Evolutionary conservation across 495 filamentous ascomycete species (phyloP).

Genomic region (Pyrenopolyporus hunteri): DNA sequence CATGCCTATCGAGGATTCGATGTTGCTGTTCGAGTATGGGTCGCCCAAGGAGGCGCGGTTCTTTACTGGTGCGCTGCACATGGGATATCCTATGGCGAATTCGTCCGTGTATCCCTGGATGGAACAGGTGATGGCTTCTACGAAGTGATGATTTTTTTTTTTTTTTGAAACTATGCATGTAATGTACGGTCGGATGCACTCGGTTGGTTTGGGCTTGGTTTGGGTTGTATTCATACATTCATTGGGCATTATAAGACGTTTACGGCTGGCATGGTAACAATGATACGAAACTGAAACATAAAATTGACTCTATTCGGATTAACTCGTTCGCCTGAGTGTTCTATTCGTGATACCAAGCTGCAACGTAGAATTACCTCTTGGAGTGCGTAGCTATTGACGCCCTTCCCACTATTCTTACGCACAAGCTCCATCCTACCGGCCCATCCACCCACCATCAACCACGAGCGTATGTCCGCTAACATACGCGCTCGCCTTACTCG

Average conservation of each 20-base stretch:
- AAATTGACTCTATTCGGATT: too few species aligned
- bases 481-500: constrained; percentile 76
- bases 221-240: background rate
- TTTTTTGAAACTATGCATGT: too few species aligned
- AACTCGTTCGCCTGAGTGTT: too few species aligned
- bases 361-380: too few species aligned
- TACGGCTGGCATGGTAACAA: background rate
- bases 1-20: constrained; percentile 80
- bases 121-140: constrained; percentile 54
- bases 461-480: constrained; percentile 80
- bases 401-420: too few species aligned
- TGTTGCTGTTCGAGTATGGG: constrained; percentile 70
- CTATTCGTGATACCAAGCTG: too few species aligned
- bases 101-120: constrained; percentile 60
- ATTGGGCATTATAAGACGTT: background rate
- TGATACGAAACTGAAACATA: too few species aligned
- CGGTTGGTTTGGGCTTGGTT: too few species aligned
- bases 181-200: too few species aligned
- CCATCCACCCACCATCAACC: constrained; percentile 96
- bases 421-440: constrained; percentile 61
- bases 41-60: constrained; percentile 75
- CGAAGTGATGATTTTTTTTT: constrained; percentile 24
- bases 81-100: constrained; percentile 68
- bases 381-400: background rate
- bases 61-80: constrained; percentile 65